phyloP scores from a whole-genome alignment of 2,329 filamentous ascomycete species.

The Colletotrichum higginsianum region DNA sequence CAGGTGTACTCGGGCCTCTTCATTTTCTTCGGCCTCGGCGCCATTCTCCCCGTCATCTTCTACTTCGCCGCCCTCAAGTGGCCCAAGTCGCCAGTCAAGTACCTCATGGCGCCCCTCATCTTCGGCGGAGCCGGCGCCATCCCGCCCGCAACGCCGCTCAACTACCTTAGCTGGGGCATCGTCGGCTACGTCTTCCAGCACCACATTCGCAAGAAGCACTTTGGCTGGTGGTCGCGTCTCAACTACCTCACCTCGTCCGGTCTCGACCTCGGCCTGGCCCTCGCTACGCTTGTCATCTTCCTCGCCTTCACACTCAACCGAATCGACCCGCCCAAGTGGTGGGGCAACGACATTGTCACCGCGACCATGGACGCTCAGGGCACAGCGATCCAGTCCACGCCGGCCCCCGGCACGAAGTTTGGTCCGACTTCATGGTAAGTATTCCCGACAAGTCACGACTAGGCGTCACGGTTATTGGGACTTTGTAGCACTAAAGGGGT shows the following conservation, averaged over 20 bases:
- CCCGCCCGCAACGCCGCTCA: constrained; percentile 79
- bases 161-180: constrained; percentile 81
- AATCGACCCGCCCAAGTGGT: constrained; percentile 77
- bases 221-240: constrained; percentile 80
- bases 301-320: constrained; percentile 76
- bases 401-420: constrained; percentile 71
- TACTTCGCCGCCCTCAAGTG: constrained; percentile 65
- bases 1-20: constrained; percentile 74
- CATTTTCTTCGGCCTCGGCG: constrained; percentile 71
- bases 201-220: constrained; percentile 73
- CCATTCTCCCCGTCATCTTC: constrained; percentile 65
- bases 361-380: constrained; percentile 74
- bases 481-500: constrained; percentile 23
- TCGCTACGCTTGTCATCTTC: constrained; percentile 79
- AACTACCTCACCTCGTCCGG: constrained; percentile 81
- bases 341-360: constrained; percentile 74
- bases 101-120: constrained; percentile 74
- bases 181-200: constrained; percentile 81
- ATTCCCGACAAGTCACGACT: neutral
- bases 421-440: constrained; percentile 71
- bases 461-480: constrained; percentile 8
- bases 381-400: constrained; percentile 69
- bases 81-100: constrained; percentile 65
- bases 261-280: constrained; percentile 77
- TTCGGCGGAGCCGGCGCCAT: constrained; percentile 73